These are phyloP conservation scores for Corymbia maculata DNA, from an alignment of 345 rosid species.

Conservation along the genomic window DNA sequence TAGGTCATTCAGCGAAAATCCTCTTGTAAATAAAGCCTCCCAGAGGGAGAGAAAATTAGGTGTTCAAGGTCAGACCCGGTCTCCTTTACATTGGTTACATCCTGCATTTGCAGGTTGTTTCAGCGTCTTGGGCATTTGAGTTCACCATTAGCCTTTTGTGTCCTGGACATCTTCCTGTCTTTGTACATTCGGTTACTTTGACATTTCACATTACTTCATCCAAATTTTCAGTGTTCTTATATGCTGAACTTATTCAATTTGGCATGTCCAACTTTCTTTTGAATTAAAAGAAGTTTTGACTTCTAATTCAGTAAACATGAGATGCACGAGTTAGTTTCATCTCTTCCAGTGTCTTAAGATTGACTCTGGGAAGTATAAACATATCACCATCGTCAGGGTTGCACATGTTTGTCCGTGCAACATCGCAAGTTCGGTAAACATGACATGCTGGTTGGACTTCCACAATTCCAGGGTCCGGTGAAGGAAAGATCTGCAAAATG, in stretches of 20 bases:
- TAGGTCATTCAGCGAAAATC: neutral
- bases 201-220: neutral
- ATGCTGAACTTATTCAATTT: neutral
- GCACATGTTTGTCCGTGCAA: neutral
- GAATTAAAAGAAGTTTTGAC: neutral
- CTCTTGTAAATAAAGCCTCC: constrained; percentile 1
- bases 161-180: neutral
- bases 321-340: neutral
- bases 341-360: neutral
- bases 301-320: neutral
- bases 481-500: too few species aligned
- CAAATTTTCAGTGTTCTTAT: neutral
- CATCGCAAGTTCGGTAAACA: neutral
- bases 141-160: neutral
- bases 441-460: too few species aligned
- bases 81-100: neutral
- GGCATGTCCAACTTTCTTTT: neutral
- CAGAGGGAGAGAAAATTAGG: neutral
- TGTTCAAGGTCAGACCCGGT: neutral
- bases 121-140: neutral
- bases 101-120: neutral
- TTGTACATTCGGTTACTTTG: neutral
- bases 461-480: too few species aligned
- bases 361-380: neutral
- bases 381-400: neutral